Conservation (phyloP, 2,329 filamentous ascomycete genomes). For the Talaromyces sp. region DNA sequence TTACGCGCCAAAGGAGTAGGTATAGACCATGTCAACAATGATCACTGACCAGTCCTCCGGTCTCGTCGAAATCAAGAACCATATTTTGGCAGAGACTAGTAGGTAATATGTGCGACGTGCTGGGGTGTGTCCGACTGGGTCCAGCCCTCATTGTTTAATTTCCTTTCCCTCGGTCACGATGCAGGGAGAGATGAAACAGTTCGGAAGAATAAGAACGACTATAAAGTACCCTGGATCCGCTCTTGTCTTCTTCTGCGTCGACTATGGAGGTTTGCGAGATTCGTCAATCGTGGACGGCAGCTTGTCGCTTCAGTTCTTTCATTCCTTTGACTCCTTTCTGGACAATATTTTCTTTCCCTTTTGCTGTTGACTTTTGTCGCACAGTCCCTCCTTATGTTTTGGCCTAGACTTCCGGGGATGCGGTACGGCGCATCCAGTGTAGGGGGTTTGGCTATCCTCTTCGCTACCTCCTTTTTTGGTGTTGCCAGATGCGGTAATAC, state of each 20-base stretch:
- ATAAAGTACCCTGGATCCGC: conserved; percentile 6
- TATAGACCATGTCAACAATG: not conserved
- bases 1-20: conserved; percentile 1
- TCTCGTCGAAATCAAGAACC: not conserved
- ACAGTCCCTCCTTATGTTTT: conserved; percentile 5
- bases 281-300: not conserved
- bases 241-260: not conserved
- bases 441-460: not conserved
- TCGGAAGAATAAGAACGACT: not conserved
- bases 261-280: not conserved
- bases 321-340: not conserved
- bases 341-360: not conserved
- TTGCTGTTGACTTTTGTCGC: not conserved
- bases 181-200: not conserved
- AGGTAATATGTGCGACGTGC: not conserved
- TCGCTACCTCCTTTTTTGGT: conserved; percentile 1
- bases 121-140: not conserved
- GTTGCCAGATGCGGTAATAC: conserved; percentile 4
- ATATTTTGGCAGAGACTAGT: not conserved
- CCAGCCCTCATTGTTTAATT: not conserved
- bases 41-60: not conserved
- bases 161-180: not conserved
- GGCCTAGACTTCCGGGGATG: not conserved
- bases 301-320: not conserved
- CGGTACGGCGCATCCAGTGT: not conserved